Conservation (phyloP, 306 rosid species). For the Leucaena leucocephala region DNA sequence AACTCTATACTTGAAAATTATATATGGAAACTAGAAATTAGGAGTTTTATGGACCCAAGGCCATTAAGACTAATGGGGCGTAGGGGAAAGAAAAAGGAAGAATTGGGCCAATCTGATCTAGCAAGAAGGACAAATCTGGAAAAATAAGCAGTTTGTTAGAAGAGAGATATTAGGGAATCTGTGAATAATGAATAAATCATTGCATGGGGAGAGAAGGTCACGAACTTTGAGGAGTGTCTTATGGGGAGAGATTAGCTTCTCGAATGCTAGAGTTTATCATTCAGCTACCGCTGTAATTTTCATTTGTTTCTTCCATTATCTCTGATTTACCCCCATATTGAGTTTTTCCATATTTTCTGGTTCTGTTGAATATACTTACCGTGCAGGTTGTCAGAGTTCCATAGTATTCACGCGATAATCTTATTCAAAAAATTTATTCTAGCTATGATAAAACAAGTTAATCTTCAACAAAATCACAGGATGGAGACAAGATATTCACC, state of each 20-base stretch:
- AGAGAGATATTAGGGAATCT: neutral
- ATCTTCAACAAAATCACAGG: constrained; percentile 11
- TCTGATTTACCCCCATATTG: too few species aligned
- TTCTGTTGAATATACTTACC: neutral
- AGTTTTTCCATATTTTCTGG: too few species aligned
- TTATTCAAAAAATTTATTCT: constrained; percentile 2
- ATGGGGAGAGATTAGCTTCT: neutral
- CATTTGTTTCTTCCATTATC: too few species aligned
- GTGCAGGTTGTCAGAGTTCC: neutral
- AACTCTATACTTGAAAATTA: neutral
- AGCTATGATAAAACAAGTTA: constrained; percentile 3
- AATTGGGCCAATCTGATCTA: too few species aligned
- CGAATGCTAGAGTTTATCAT: neutral
- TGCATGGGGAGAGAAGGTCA: neutral
- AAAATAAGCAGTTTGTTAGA: too few species aligned
- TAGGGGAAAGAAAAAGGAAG: neutral
- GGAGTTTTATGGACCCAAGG: too few species aligned
- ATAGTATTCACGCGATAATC: neutral
- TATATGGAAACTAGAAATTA: too few species aligned
- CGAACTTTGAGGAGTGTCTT: neutral
- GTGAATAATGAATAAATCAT: neutral
- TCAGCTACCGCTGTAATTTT: neutral
- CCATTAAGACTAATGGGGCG: neutral
- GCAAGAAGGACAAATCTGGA: too few species aligned
- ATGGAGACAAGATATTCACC: constrained; percentile 47